phyloP scores from a whole-genome alignment of 306 rosid genomes.

The Alnus glutinosa region DNA sequence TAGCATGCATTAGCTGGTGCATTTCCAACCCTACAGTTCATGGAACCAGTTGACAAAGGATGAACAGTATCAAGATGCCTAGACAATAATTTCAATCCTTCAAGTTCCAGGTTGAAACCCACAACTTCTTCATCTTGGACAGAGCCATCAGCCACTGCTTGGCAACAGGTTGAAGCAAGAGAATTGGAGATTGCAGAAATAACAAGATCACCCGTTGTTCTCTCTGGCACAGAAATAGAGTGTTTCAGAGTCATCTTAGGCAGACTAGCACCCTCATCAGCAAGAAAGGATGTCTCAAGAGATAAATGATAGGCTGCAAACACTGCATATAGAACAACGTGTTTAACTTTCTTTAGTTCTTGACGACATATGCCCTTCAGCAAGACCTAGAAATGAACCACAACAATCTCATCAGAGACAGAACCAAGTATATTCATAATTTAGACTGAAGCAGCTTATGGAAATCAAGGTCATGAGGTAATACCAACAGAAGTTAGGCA shows the following conservation, averaged over 20 bases:
- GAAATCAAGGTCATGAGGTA: constrained; percentile 14
- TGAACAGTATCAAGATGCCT: constrained; percentile 37
- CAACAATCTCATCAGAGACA: constrained; percentile 34
- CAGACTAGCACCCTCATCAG: constrained; percentile 96
- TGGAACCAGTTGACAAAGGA: constrained; percentile 39
- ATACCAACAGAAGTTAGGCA: not conserved
- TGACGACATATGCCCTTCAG: constrained; percentile 75
- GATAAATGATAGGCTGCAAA: constrained; percentile 99
- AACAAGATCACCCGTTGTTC: constrained; percentile 41
- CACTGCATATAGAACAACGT: constrained; percentile 82
- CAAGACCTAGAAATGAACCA: constrained; percentile 65
- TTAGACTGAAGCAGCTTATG: not conserved
- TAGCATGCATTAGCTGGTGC: constrained; percentile 34
- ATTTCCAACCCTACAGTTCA: constrained; percentile 37
- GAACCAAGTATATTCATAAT: constrained; percentile 8
- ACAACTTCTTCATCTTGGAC: constrained; percentile 29
- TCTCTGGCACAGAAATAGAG: constrained; percentile 42
- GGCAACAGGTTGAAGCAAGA: constrained; percentile 36
- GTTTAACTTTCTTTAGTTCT: constrained; percentile 91
- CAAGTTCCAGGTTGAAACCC: constrained; percentile 44
- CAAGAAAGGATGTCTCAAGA: constrained; percentile 96
- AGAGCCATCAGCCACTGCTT: constrained; percentile 42
- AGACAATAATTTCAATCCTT: constrained; percentile 38
- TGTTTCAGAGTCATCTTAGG: constrained; percentile 62
- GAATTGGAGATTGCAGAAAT: constrained; percentile 37